Conservation (phyloP, 352 stramenopile genomes). For the Phytopythium aichiense region DNA sequence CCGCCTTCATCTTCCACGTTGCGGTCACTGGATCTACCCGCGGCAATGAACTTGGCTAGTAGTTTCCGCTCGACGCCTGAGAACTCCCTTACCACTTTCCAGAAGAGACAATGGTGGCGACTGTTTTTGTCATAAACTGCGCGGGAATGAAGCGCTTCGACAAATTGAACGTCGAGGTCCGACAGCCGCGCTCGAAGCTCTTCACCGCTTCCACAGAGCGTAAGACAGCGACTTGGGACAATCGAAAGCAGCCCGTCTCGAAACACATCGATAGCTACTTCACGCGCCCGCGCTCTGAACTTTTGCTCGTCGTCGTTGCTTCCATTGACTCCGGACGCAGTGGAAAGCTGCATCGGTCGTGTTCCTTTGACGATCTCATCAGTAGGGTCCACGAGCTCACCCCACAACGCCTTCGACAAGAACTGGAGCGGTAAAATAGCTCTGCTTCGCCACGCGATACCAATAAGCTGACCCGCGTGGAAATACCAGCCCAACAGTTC, state of each 20-base stretch:
- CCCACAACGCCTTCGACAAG: constrained; percentile 41
- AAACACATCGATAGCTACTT: constrained; percentile 28
- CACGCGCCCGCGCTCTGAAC: constrained; percentile 1
- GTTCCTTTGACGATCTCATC: background rate
- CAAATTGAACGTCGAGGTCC: constrained; percentile 25
- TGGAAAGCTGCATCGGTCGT: background rate
- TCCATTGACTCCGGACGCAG: too few relatives aligned
- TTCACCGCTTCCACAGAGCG: constrained; percentile 24
- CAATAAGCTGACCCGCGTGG: constrained; percentile 49
- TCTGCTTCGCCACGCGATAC: constrained; percentile 53
- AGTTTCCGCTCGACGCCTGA: constrained; percentile 40
- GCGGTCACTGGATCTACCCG: constrained; percentile 4
- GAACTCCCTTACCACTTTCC: constrained; percentile 31
- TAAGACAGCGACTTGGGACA: constrained; percentile 41
- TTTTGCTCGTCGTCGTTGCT: background rate
- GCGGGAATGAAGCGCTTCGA: constrained; percentile 23
- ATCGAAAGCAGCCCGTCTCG: constrained; percentile 54
- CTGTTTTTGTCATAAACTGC: constrained; percentile 21
- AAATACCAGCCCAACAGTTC: constrained; percentile 53
- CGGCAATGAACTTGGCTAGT: constrained; percentile 46
- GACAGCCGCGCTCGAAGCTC: constrained; percentile 28
- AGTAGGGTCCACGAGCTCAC: constrained; percentile 17
- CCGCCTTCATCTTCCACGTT: background rate
- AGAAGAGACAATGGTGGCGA: constrained; percentile 42
- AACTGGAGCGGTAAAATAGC: constrained; percentile 50